Percentiles rank a stretch among this genome's conserved stretches.
Conservation (phyloP, 2,329 filamentous ascomycete species). For the Ophiosphaerella narmari region DNA sequence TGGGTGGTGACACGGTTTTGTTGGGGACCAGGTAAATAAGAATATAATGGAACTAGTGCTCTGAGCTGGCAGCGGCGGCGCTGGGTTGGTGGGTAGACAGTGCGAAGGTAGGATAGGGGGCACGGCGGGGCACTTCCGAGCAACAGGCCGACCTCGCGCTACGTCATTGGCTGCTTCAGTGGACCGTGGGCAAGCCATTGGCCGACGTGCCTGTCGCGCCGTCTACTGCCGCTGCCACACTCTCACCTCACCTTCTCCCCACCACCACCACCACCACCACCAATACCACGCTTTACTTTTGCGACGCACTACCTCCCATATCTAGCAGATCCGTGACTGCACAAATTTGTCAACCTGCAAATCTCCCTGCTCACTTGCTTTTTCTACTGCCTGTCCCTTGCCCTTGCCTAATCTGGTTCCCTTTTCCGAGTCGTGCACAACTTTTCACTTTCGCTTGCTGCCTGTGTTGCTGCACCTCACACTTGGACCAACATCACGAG, state of each 20-base stretch:
- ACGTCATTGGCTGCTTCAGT: slow-evolving; percentile 26
- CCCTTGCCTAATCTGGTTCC: slow-evolving; percentile 6
- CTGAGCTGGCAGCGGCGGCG: slow-evolving; percentile 27
- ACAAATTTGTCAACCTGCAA: not conserved
- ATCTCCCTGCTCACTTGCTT: not conserved
- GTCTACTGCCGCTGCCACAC: slow-evolving; percentile 7
- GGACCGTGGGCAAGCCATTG: slow-evolving; percentile 18
- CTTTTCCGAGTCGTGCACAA: slow-evolving; percentile 10
- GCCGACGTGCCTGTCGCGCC: not conserved
- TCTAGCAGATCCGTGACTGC: not conserved
- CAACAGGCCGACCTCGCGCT: slow-evolving; percentile 8
- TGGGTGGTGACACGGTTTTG: slow-evolving; percentile 18
- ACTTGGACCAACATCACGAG: slow-evolving; percentile 16
- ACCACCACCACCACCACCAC: not conserved
- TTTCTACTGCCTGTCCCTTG: not conserved
- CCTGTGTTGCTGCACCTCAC: slow-evolving; percentile 11
- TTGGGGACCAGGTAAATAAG: slow-evolving; percentile 31
- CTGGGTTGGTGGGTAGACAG: too few species aligned
- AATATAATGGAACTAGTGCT: slow-evolving; percentile 21
- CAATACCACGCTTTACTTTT: slow-evolving; percentile 1
- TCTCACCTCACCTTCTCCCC: slow-evolving; percentile 5
- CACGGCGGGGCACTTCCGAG: slow-evolving; percentile 3
- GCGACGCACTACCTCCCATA: not conserved
- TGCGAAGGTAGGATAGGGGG: slow-evolving; percentile 14
- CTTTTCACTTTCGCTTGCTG: slow-evolving; percentile 2